Conservation (phyloP, 2,329 filamentous ascomycete genomes). For the Microascus cirrosus region DNA sequence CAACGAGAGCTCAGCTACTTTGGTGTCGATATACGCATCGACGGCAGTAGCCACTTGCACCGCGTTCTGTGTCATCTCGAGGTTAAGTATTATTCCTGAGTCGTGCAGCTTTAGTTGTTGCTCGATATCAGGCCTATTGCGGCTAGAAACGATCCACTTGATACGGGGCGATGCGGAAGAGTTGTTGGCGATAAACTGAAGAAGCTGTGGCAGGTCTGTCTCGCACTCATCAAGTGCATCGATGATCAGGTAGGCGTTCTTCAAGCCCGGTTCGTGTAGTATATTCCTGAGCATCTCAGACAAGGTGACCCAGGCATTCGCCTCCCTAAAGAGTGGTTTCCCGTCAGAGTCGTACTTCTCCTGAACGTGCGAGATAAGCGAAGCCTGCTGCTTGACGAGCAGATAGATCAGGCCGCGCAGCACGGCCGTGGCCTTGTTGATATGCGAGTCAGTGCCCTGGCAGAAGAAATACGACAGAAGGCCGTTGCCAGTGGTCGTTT, state of each 20-base stretch:
- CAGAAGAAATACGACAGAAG: conserved; percentile 26
- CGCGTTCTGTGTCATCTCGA: conserved; percentile 20
- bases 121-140: conserved; percentile 25
- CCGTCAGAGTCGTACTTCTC: conserved; percentile 20
- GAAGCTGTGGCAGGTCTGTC: conserved; percentile 15
- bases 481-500: background rate
- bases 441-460: conserved; percentile 20
- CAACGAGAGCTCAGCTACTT: conserved; percentile 13
- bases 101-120: conserved; percentile 5
- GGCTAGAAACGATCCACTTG: conserved; percentile 33
- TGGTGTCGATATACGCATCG: conserved; percentile 18
- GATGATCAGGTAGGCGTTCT: conserved; percentile 22
- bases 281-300: conserved; percentile 25
- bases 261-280: conserved; percentile 19
- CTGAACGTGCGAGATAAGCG: conserved; percentile 20
- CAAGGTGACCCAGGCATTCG: conserved; percentile 23
- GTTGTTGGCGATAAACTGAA: conserved; percentile 19
- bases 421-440: conserved; percentile 26
- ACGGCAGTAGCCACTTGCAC: conserved; percentile 20
- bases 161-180: conserved; percentile 8
- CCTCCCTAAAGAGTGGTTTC: conserved; percentile 22
- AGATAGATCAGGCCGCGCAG: conserved; percentile 30
- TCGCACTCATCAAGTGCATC: conserved; percentile 36
- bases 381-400: conserved; percentile 20
- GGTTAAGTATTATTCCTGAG: background rate